Conservation (phyloP, 176 grass and related monocot genomes). For the Triticum monococcum region DNA sequence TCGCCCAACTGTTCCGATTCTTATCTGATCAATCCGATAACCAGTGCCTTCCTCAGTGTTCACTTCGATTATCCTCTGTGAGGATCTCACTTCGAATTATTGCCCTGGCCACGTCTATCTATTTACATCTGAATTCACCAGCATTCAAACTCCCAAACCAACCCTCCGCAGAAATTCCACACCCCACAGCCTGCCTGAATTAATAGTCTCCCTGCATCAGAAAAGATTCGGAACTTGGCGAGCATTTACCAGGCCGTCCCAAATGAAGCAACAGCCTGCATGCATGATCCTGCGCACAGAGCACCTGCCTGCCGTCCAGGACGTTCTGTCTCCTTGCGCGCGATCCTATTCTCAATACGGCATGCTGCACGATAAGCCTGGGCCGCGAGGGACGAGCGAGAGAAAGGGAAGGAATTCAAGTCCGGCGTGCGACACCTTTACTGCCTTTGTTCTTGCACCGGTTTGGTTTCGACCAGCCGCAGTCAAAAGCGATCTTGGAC, state of each 20-base stretch:
- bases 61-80: no score
- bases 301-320: neutral
- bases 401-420: neutral
- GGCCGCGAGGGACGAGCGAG: neutral
- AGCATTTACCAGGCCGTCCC: neutral
- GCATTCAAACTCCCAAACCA: neutral
- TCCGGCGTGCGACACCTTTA: neutral
- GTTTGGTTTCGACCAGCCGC: constrained; percentile 23
- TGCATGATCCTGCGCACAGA: neutral
- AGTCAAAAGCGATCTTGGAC: constrained; percentile 37
- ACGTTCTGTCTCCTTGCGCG: constrained; percentile 26
- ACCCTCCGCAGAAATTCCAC: no score
- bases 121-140: neutral
- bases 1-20: neutral
- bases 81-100: no score
- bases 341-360: constrained; percentile 31
- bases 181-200: neutral
- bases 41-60: neutral
- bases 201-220: neutral
- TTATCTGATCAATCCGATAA: neutral
- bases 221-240: neutral
- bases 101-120: neutral
- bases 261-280: neutral
- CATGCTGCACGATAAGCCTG: constrained; percentile 3
- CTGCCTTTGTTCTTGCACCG: neutral